phyloP scores from a whole-genome alignment of 306 rosid genomes.

The Abrus precatorius region DNA sequence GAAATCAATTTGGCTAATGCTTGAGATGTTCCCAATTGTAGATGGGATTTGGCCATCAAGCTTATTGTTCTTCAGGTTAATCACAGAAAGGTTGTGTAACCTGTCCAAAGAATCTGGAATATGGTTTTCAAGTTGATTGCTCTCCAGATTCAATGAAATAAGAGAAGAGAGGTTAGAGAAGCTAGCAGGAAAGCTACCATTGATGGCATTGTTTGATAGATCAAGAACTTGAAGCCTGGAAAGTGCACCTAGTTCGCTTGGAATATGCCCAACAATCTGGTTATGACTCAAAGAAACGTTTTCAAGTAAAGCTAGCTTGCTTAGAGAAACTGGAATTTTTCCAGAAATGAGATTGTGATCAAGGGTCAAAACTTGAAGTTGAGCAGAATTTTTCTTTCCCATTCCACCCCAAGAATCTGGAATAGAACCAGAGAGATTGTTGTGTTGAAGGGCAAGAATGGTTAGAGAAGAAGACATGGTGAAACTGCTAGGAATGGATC shows the following conservation, averaged over 20 bases:
- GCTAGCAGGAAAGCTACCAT: constrained; percentile 75
- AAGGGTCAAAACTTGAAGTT: constrained; percentile 71
- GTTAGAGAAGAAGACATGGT: constrained; percentile 61
- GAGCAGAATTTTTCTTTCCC: constrained; percentile 55
- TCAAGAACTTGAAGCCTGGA: constrained; percentile 73
- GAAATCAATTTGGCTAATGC: constrained; percentile 67
- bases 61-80: constrained; percentile 70
- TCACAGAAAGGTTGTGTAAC: constrained; percentile 69
- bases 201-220: constrained; percentile 77
- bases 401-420: constrained; percentile 69
- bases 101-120: constrained; percentile 62
- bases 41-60: constrained; percentile 82
- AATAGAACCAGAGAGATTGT: constrained; percentile 77
- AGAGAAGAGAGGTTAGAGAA: constrained; percentile 72
- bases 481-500: constrained; percentile 73
- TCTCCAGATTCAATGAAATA: constrained; percentile 63
- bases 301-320: constrained; percentile 66
- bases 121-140: constrained; percentile 60
- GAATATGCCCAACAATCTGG: constrained; percentile 69
- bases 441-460: constrained; percentile 75
- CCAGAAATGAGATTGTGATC: constrained; percentile 78
- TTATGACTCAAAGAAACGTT: constrained; percentile 73
- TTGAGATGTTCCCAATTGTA: constrained; percentile 78
- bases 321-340: constrained; percentile 65
- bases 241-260: constrained; percentile 71